phyloP scores from a whole-genome alignment of 176 grass and related monocot species.

The Carex parvula region DNA sequence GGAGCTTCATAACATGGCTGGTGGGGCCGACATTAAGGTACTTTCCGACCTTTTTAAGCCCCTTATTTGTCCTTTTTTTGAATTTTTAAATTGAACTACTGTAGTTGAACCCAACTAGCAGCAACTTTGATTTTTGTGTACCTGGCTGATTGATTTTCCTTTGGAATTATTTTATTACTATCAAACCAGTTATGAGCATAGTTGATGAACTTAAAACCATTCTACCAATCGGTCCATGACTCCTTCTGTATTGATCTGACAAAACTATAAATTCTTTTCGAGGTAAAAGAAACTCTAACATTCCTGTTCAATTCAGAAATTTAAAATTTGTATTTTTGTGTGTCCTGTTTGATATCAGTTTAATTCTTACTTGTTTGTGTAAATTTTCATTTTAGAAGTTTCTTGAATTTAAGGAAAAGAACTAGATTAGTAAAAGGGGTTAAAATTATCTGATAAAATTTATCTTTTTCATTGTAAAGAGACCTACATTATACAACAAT shows the following conservation, averaged over 20 bases:
- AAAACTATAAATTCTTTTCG: not conserved
- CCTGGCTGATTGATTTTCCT: not conserved
- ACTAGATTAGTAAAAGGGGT: not conserved
- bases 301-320: not conserved
- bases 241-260: constrained; percentile 1
- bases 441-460: not conserved
- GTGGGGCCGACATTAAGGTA: constrained; percentile 97
- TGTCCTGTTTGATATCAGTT: constrained; percentile 14
- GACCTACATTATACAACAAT: not conserved
- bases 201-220: not conserved
- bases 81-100: not conserved
- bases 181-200: not conserved
- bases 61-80: not conserved
- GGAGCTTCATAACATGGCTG: constrained; percentile 95
- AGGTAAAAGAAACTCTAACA: not conserved
- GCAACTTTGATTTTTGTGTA: not conserved
- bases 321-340: constrained; percentile 14
- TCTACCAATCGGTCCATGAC: not conserved
- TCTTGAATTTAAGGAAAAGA: not conserved
- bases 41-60: not conserved
- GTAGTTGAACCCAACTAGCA: not conserved
- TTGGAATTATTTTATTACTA: not conserved
- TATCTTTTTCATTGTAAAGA: constrained; percentile 3
- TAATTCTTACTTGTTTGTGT: not conserved
- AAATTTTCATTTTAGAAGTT: not conserved